phyloP scores from a whole-genome alignment of 1,139 yeast species.

The Debaryomyces subglobosus region DNA sequence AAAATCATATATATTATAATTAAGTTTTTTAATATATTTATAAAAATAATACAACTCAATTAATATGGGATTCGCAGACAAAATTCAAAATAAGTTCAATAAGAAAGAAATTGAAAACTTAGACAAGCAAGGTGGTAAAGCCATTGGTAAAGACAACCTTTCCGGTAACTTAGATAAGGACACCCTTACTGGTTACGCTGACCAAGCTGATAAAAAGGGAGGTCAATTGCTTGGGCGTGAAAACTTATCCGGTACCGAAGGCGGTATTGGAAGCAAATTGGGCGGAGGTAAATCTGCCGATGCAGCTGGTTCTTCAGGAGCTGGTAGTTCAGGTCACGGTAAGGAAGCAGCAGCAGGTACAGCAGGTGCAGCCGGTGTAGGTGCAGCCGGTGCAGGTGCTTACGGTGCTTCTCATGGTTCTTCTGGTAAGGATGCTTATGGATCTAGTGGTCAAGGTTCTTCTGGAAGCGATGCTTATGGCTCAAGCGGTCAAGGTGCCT shows the following conservation, averaged over 20 bases:
- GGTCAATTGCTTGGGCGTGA: constrained; percentile 32
- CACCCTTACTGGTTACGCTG: constrained; percentile 31
- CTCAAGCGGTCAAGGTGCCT: constrained; percentile 13
- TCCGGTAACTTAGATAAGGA: constrained; percentile 32
- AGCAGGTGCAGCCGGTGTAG: constrained; percentile 17
- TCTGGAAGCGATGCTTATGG: constrained; percentile 15
- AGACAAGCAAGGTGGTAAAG: constrained; percentile 26
- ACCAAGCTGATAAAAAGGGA: constrained; percentile 31
- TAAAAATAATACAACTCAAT: neutral
- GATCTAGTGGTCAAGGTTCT: constrained; percentile 14
- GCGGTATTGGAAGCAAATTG: constrained; percentile 31
- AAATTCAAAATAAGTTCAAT: constrained; percentile 33
- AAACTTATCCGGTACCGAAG: constrained; percentile 32
- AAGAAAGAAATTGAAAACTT: constrained; percentile 22
- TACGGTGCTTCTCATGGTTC: constrained; percentile 15
- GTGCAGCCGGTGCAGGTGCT: constrained; percentile 11
- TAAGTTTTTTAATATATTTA: neutral
- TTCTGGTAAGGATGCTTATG: constrained; percentile 15
- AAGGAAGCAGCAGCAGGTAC: constrained; percentile 16
- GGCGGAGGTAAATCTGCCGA: constrained; percentile 19
- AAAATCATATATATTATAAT: neutral
- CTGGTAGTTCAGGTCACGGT: constrained; percentile 13
- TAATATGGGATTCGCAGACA: constrained; percentile 42
- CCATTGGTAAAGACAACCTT: constrained; percentile 26
- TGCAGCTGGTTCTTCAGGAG: constrained; percentile 14